Percentiles rank a stretch among this genome's conserved stretches.
phyloP scores from a whole-genome alignment of 1,284 basidiomycete genomes.

The Exobasidium cylindrosporum region DNA sequence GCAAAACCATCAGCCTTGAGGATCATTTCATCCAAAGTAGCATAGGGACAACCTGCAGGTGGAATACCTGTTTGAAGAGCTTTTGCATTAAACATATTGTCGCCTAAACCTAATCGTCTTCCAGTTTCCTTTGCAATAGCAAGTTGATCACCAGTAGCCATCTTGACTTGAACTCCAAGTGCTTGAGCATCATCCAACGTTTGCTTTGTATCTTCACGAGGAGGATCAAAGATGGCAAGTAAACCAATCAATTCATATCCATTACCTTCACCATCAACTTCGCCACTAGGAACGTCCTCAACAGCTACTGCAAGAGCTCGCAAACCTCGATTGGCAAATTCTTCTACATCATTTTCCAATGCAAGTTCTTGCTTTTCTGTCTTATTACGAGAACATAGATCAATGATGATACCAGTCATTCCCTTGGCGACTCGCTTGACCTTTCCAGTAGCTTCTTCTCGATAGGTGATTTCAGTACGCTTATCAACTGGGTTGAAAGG shows the following conservation, averaged over 20 bases:
- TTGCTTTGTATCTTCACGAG: slow-evolving; percentile 96
- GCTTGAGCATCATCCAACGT: slow-evolving; percentile 94
- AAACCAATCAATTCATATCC: slow-evolving; percentile 97
- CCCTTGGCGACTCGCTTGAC: slow-evolving; percentile 98
- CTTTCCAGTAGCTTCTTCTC: slow-evolving; percentile 85
- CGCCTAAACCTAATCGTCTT: slow-evolving; percentile 89
- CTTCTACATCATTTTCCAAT: slow-evolving; percentile 90
- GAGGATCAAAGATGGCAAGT: slow-evolving; percentile 95
- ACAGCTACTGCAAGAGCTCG: slow-evolving; percentile 94
- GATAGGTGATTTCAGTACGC: slow-evolving; percentile 97
- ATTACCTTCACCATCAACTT: slow-evolving; percentile 78
- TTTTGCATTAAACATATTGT: slow-evolving; percentile 96
- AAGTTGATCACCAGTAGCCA: slow-evolving; percentile 99
- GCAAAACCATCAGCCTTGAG: slow-evolving; percentile 87
- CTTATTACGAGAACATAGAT: slow-evolving; percentile 92
- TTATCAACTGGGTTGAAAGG: slow-evolving; percentile 99
- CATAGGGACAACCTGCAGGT: slow-evolving; percentile 69
- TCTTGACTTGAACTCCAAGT: slow-evolving; percentile 97
- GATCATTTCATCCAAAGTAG: slow-evolving; percentile 79
- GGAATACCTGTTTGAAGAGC: slow-evolving; percentile 86
- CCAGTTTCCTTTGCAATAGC: slow-evolving; percentile 99
- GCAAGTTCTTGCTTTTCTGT: slow-evolving; percentile 82
- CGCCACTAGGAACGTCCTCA: slow-evolving; percentile 76
- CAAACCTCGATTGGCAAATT: slow-evolving; percentile 91
- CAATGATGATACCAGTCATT: slow-evolving; percentile 87